Conservation (phyloP, 371 early-diverging fungal species). For the Enterospora canceri region DNA sequence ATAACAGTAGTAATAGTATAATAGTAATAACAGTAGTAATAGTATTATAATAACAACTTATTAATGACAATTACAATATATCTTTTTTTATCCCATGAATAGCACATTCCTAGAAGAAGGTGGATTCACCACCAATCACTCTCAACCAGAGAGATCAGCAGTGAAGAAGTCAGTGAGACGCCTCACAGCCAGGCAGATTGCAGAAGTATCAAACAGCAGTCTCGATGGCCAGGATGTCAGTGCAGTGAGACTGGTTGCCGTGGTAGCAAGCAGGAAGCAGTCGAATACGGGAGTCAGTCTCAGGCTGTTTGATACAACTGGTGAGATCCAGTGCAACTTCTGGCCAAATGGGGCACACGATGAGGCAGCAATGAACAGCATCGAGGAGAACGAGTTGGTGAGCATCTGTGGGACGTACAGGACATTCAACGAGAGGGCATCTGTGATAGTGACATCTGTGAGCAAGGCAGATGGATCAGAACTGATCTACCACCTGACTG, state of each 20-base stretch:
- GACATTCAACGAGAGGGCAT: constrained; percentile 29
- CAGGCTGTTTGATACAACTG: constrained; percentile 41
- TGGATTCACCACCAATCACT: constrained; percentile 17
- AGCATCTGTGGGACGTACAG: constrained; percentile 36
- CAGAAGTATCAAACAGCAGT: background rate
- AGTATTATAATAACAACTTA: no score
- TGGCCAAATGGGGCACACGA: constrained; percentile 39
- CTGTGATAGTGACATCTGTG: constrained; percentile 20
- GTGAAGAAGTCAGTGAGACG: constrained; percentile 33
- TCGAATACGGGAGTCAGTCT: constrained; percentile 35
- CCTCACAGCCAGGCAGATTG: constrained; percentile 41
- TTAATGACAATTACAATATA: no score
- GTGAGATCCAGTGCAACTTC: constrained; percentile 28
- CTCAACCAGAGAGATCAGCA: constrained; percentile 24
- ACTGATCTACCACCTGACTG: constrained; percentile 31
- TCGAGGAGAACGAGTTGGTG: constrained; percentile 23
- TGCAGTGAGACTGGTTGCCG: constrained; percentile 29
- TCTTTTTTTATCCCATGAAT: no score
- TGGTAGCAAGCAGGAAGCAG: constrained; percentile 11
- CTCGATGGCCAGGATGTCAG: constrained; percentile 31
- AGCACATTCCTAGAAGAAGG: background rate
- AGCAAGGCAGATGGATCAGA: constrained; percentile 25
- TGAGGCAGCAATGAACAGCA: constrained; percentile 10
- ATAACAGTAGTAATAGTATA: no score
- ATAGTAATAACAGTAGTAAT: no score